Base-by-base conservation (phyloP, 169 alveolate genomes). In the Cryptosporidium tyzzeri region DNA sequence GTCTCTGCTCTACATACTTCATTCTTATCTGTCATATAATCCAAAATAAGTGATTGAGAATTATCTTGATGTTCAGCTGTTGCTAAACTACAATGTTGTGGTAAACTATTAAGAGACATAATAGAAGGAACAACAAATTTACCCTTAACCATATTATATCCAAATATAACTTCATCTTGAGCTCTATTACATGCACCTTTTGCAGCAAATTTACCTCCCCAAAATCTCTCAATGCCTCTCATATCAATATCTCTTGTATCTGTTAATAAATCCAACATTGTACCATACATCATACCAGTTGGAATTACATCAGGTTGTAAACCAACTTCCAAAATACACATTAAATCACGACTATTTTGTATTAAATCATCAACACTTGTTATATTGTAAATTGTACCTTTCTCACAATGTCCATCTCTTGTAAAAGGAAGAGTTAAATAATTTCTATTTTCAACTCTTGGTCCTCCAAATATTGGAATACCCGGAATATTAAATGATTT, bases 181-280 rank as follows among this genome's bases (percentile, higher is more conserved):
- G 3, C 69, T 48, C 67, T 80, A 44, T 59, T 59, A 50, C 89
- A 80, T 9, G 65, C 61, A 45, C 80, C 89, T 35, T 59, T 59
- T 29, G 80, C 89, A 16, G 69, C 73, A 62, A 80, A 80, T 62
- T 80, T 80, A 41, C 89, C 89, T 59, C 75, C 75, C 89, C 89
- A 80, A 21, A 61, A 10, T 48, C 31, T 41, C 16, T 80, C 75
- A 23, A 80, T 39, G 16, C 29, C 35, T 62, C 75, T 65, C 75
- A 65, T 62, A 31, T 80, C 74, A 16, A 23, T 29, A 39, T 35
- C 75, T 62, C 45, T 80, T 9, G 69, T 29, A 65, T 80, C 89
- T 21, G 74, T 62, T 44, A 80, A 41, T 23, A 62, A 61, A 39
- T 80, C 89, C 33, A 80, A 80, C 73, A 80, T 65, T 16, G 61